phyloP scores from a whole-genome alignment of 371 early-diverging fungal genomes.

The Rhizomucor miehei region DNA sequence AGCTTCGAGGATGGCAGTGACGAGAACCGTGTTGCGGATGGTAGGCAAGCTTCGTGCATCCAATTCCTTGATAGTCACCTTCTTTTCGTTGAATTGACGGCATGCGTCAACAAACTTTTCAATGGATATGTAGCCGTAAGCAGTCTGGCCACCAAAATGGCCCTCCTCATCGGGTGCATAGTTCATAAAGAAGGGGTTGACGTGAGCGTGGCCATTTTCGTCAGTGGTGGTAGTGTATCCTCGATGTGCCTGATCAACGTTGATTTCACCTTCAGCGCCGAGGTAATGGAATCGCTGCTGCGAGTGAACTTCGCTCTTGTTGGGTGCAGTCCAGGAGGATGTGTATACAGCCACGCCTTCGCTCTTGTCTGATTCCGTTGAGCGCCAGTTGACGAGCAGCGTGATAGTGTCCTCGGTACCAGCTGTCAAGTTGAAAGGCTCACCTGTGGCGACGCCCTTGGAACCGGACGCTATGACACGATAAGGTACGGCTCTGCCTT shows the following conservation, averaged over 20 bases:
- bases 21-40: slow-evolving; percentile 34
- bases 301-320: slow-evolving; percentile 48
- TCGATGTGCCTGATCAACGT: slow-evolving; percentile 54
- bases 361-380: slow-evolving; percentile 17
- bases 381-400: slow-evolving; percentile 40
- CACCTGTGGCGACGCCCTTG: slow-evolving; percentile 42
- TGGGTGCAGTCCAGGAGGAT: slow-evolving; percentile 52
- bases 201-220: slow-evolving; percentile 21
- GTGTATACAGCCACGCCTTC: slow-evolving; percentile 47
- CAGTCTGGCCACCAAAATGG: slow-evolving; percentile 41
- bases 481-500: slow-evolving; percentile 33
- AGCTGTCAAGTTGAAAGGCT: slow-evolving; percentile 22
- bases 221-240: slow-evolving; percentile 46
- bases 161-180: slow-evolving; percentile 49
- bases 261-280: slow-evolving; percentile 41
- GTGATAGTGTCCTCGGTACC: slow-evolving; percentile 54
- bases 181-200: slow-evolving; percentile 50
- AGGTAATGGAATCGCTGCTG: slow-evolving; percentile 53
- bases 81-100: slow-evolving; percentile 23
- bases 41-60: slow-evolving; percentile 34
- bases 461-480: slow-evolving; percentile 36
- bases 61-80: slow-evolving; percentile 17
- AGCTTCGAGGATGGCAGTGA: slow-evolving; percentile 51
- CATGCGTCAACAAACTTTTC: slow-evolving; percentile 39
- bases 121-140: slow-evolving; percentile 44